phyloP scores from a whole-genome alignment of 23 red algal genomes.

The Pyropia haitanensis region DNA sequence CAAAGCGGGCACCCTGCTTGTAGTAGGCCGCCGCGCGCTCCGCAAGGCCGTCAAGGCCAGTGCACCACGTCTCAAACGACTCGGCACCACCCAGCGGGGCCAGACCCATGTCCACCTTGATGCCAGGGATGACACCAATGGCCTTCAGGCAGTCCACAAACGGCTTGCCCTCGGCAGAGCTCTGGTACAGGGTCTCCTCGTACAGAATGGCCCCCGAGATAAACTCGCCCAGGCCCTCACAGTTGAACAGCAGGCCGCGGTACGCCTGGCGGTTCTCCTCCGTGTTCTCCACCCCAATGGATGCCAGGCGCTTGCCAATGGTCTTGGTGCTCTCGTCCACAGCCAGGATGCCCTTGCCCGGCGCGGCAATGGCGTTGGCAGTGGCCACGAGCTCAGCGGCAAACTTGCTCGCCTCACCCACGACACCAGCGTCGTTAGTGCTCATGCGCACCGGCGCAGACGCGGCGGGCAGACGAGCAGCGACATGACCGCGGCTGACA shows the following conservation, averaged over 20 bases:
- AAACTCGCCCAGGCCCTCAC: conserved; percentile 82
- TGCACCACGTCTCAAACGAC: conserved; percentile 97
- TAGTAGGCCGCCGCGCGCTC: conserved; percentile 96
- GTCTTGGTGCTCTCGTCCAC: conserved; percentile 97
- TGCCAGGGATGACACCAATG: conserved; percentile 92
- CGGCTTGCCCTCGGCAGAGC: conserved; percentile 57
- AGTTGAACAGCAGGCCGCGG: conserved; percentile 90
- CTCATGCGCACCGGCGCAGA: no score
- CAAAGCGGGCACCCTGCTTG: conserved; percentile 93
- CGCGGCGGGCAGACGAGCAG: no score
- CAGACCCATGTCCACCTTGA: conserved; percentile 98
- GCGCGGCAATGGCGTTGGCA: conserved; percentile 72
- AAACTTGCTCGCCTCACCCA: no score
- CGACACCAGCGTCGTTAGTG: no score
- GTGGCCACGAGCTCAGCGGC: conserved; percentile 47
- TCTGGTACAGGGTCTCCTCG: conserved; percentile 98
- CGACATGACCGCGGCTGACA: no score
- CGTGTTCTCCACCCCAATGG: conserved; percentile 96
- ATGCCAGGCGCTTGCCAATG: conserved; percentile 93
- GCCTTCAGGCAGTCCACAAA: conserved; percentile 92
- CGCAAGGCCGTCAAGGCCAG: conserved; percentile 75
- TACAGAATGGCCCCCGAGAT: conserved; percentile 99
- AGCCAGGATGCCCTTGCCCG: conserved; percentile 93
- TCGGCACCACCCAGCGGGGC: conserved; percentile 77
- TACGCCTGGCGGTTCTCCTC: conserved; percentile 91